Evolutionary conservation across 2,329 filamentous ascomycete species (phyloP).

Genomic region (Aspergillus alliaceus): DNA sequence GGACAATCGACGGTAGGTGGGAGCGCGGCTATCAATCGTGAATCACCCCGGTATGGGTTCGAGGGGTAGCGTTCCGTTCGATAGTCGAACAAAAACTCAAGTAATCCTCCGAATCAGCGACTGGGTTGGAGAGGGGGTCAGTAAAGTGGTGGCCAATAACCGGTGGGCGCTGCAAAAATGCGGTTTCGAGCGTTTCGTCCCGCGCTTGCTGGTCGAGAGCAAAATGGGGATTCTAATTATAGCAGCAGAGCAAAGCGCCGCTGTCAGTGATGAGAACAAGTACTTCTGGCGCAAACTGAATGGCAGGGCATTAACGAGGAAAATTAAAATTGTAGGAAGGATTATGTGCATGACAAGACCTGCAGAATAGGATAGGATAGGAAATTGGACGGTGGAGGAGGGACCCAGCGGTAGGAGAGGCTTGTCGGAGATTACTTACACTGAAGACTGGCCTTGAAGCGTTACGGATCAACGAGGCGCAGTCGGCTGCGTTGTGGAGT

Average conservation of each 20-base stretch:
- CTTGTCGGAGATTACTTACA: constrained; percentile 24
- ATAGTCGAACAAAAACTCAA: constrained; percentile 7
- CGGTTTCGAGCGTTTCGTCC: constrained; percentile 17
- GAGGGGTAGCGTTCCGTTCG: background rate
- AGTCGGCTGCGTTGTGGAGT: constrained; percentile 17
- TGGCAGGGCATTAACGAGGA: background rate
- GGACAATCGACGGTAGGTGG: constrained; percentile 4
- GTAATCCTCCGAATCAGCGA: constrained; percentile 14
- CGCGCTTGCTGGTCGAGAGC: constrained; percentile 16
- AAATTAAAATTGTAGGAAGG: constrained; percentile 14
- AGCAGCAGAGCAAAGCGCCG: constrained; percentile 28
- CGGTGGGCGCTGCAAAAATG: constrained; percentile 11
- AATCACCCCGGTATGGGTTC: background rate
- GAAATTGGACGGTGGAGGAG: constrained; percentile 5
- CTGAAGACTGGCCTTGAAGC: constrained; percentile 15
- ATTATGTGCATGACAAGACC: constrained; percentile 12
- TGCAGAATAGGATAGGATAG: constrained; percentile 5
- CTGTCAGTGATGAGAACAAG: constrained; percentile 25
- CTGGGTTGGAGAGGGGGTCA: constrained; percentile 6
- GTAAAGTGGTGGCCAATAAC: constrained; percentile 16
- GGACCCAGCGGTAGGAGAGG: constrained; percentile 3
- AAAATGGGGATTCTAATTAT: constrained; percentile 35
- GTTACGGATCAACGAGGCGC: constrained; percentile 29
- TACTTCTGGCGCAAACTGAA: background rate
- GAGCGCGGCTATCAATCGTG: constrained; percentile 15